Conservation (phyloP, 441 rosid species). For the Geranium incanum region DNA sequence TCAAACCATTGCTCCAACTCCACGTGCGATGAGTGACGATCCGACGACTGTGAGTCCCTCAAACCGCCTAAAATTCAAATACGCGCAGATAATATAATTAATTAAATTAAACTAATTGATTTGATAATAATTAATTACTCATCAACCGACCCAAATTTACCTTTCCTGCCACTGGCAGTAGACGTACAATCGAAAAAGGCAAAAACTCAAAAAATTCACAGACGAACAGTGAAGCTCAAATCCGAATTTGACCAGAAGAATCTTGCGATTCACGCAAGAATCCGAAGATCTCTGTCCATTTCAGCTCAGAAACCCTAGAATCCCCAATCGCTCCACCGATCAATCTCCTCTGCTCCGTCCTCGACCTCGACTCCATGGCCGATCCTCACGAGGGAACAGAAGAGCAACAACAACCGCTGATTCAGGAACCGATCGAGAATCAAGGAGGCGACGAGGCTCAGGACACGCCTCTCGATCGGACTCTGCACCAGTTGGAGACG, state of each 20-base stretch:
- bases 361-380: background rate
- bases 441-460: background rate
- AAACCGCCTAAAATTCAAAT: background rate
- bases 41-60: background rate
- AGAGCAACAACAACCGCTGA: background rate
- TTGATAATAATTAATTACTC: background rate
- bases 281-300: background rate
- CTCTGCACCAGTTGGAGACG: slow-evolving; percentile 21
- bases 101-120: background rate
- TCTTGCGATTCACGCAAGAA: slow-evolving; percentile 6
- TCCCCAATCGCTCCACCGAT: background rate
- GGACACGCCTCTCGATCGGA: slow-evolving; percentile 23
- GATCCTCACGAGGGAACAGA: slow-evolving; percentile 4
- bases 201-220: background rate
- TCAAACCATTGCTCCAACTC: background rate
- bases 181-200: background rate
- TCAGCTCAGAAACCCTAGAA: background rate
- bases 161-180: background rate
- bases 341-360: background rate
- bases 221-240: background rate
- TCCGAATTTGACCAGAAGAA: background rate
- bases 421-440: background rate
- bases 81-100: background rate
- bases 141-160: background rate
- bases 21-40: background rate